These are phyloP conservation scores for Fragilariopsis cylindrus DNA, from an alignment of 108 stramenopile genomes.

Conservation along the genomic window DNA sequence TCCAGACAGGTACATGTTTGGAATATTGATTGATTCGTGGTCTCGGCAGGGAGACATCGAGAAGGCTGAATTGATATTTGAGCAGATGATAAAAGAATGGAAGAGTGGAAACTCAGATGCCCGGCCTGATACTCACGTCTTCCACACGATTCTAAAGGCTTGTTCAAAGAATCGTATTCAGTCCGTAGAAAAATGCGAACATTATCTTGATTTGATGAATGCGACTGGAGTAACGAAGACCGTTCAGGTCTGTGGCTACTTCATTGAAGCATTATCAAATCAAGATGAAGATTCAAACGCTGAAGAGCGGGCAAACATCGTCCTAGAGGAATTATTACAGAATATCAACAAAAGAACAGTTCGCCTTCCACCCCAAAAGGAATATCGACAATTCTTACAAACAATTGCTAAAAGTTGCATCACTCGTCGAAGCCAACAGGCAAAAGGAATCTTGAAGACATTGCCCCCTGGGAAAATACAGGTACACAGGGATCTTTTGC, in stretches of 20 bases:
- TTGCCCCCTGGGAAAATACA: constrained; percentile 8
- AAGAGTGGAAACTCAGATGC: constrained; percentile 24
- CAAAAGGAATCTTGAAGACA: constrained; percentile 19
- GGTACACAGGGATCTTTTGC: constrained; percentile 14
- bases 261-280: constrained; percentile 16
- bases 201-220: constrained; percentile 20
- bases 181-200: constrained; percentile 21
- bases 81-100: constrained; percentile 26
- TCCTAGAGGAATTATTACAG: constrained; percentile 17
- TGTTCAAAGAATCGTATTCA: constrained; percentile 3
- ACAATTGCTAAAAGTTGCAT: constrained; percentile 23
- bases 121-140: constrained; percentile 27
- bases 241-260: constrained; percentile 11
- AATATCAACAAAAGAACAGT: constrained; percentile 13
- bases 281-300: not conserved
- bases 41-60: constrained; percentile 1
- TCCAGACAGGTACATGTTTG: constrained; percentile 29
- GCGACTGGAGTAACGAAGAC: constrained; percentile 14
- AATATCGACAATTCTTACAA: constrained; percentile 26
- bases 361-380: not conserved
- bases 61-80: constrained; percentile 21
- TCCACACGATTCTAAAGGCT: constrained; percentile 28
- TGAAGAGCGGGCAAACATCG: not conserved
- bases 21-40: constrained; percentile 30
- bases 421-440: constrained; percentile 22